Evolutionary conservation across 2,329 filamentous ascomycete species (phyloP).

Genomic region (Dryadomyces sulphureus): DNA sequence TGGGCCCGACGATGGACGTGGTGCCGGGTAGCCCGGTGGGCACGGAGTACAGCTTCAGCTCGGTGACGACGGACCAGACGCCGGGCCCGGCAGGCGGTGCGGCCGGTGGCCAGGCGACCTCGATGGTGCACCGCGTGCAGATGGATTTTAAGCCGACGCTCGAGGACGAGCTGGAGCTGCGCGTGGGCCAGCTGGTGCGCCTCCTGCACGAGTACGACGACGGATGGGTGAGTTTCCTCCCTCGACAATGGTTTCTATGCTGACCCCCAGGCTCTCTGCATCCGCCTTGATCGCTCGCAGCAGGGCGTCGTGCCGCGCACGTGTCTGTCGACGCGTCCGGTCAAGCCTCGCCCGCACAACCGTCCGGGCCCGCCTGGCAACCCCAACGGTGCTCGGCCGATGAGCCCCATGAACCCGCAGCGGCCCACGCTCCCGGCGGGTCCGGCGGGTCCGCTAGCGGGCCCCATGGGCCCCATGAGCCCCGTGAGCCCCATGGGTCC

Average conservation of each 20-base stretch:
- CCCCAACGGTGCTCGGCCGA: conserved; percentile 24
- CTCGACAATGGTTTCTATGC: no score
- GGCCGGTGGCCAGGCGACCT: conserved; percentile 42
- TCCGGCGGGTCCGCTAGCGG: not conserved
- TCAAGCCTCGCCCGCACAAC: conserved; percentile 58
- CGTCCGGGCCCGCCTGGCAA: conserved; percentile 39
- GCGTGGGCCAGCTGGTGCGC: conserved; percentile 69
- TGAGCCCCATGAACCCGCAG: conserved; percentile 22
- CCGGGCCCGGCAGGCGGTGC: conserved; percentile 34
- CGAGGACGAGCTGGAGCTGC: conserved; percentile 77
- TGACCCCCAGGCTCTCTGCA: conserved; percentile 60
- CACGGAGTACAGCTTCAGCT: conserved; percentile 47
- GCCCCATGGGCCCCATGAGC: conserved; percentile 2
- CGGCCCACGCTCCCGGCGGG: conserved; percentile 14
- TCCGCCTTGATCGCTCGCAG: conserved; percentile 74
- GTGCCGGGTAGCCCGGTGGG: conserved; percentile 44
- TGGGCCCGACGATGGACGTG: conserved; percentile 16
- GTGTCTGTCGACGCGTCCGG: conserved; percentile 79
- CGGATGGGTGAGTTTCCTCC: conserved; percentile 91
- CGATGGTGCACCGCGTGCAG: conserved; percentile 77
- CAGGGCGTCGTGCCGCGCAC: conserved; percentile 91
- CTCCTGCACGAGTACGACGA: conserved; percentile 95
- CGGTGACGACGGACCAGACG: conserved; percentile 31
- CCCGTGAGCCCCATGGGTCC: not conserved
- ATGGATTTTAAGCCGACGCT: conserved; percentile 88